phyloP scores from a whole-genome alignment of 73 alveolate species.

The Paramecium caudatum region DNA sequence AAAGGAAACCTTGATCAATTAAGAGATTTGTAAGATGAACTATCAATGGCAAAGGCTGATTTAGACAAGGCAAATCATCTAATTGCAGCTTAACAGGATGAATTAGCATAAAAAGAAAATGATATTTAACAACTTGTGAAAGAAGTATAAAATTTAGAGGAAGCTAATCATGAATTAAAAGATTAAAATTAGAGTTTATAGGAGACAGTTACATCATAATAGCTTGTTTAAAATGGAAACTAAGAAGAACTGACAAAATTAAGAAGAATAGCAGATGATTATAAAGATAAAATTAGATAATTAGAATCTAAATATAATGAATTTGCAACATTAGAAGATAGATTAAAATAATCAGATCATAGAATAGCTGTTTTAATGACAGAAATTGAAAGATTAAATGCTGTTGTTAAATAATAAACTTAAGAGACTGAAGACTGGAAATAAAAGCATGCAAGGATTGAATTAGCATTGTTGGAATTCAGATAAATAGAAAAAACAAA shows the following conservation, averaged over 20 bases:
- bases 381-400: slow-evolving; percentile 63
- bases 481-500: slow-evolving; percentile 59
- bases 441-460: slow-evolving; percentile 56
- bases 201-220: neutral
- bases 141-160: slow-evolving; percentile 36
- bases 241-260: slow-evolving; percentile 18
- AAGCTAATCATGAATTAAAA: neutral
- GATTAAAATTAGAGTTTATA: neutral
- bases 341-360: slow-evolving; percentile 56
- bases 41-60: neutral
- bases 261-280: slow-evolving; percentile 47
- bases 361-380: slow-evolving; percentile 68
- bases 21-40: slow-evolving; percentile 11
- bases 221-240: slow-evolving; percentile 7
- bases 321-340: slow-evolving; percentile 25
- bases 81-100: slow-evolving; percentile 20
- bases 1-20: neutral
- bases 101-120: slow-evolving; percentile 26
- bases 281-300: slow-evolving; percentile 39
- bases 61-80: slow-evolving; percentile 2
- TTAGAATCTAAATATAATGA: slow-evolving; percentile 23
- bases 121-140: neutral
- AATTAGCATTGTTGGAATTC: slow-evolving; percentile 52
- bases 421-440: slow-evolving; percentile 54
- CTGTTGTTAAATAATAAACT: slow-evolving; percentile 3